Base-by-base conservation (phyloP, 257 asterid species). In the Rauvolfia tetraphylla region DNA sequence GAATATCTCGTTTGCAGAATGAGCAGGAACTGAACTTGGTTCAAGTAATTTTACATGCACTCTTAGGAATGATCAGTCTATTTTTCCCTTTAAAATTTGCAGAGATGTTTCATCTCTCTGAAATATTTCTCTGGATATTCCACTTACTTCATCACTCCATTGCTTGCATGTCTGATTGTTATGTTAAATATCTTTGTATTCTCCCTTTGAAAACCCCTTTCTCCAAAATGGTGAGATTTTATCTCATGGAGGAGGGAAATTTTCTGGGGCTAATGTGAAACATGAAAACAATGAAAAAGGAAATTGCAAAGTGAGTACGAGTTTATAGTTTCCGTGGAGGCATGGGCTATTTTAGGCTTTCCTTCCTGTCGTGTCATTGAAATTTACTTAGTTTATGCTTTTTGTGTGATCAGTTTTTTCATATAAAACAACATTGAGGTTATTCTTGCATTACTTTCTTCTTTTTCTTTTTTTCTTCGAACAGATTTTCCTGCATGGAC, bases 11-110 rank as follows among this genome's bases (percentile, higher is more conserved):
- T 61, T 73, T 95, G 76, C 96, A 91, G 71, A 93, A 89, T 84
- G 99, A 95, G 87, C 99, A 93, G 90, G 99, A 95, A 81, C 68
- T 93, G 81, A 89, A 90, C 87, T 83, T 95, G 81, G 89, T 93
- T 87, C 99, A 95, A 88, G 99, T 90, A 86, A 88, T 97, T 88
- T 59, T 74, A 38, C 62, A 78, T 18, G 25, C 74, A 68, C 48
- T 81, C 76, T 62, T 23, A 15, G 20, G 48, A 36, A 33, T 65
- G 36, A 12, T 36, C 39, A 66, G 29, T 36, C 23, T 59, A 27
- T 20, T 65, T 18, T 23, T 36, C 48, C 57, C 57, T 1, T 15
- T 18, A 25, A 2, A 11, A 20, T 66, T 66, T 20, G 2, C 42
- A 5, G 20, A 14, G 69, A 20, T 33, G 42, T 36, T 7, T 33